Evolutionary conservation across 2,329 filamentous ascomycete genomes (phyloP).

Genomic region (Phyllosticta citribraziliensis): DNA sequence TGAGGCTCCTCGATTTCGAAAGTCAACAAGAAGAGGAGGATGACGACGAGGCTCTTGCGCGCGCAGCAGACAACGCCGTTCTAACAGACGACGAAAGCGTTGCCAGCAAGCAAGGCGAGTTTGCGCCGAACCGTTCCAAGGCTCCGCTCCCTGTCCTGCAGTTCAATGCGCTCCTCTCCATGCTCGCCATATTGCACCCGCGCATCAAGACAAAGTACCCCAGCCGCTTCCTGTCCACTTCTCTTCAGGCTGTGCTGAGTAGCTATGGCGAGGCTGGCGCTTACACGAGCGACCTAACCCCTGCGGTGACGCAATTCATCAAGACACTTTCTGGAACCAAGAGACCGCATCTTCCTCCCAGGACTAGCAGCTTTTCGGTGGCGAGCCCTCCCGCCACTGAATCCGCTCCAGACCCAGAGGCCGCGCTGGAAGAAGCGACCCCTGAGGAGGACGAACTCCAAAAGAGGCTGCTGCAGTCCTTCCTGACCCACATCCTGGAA

Average conservation of each 20-base stretch:
- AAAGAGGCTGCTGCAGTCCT: constrained; percentile 58
- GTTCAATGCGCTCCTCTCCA: constrained; percentile 60
- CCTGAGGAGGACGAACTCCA: constrained; percentile 52
- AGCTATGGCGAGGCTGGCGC: constrained; percentile 51
- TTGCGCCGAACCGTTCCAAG: constrained; percentile 20
- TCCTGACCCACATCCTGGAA: constrained; percentile 68
- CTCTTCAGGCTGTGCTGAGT: constrained; percentile 60
- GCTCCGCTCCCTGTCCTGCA: constrained; percentile 38
- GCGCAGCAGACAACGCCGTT: constrained; percentile 13
- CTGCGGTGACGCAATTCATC: constrained; percentile 59
- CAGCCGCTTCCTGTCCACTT: constrained; percentile 67
- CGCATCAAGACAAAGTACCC: constrained; percentile 69
- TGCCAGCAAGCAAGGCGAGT: constrained; percentile 18
- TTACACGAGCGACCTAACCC: constrained; percentile 54
- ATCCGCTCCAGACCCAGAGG: constrained; percentile 48
- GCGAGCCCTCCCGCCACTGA: constrained; percentile 17
- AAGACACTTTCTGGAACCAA: constrained; percentile 59
- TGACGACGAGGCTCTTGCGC: constrained; percentile 13
- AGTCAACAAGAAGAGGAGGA: constrained; percentile 30
- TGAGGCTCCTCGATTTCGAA: constrained; percentile 50
- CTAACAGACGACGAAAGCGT: constrained; percentile 7
- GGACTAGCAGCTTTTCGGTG: constrained; percentile 42
- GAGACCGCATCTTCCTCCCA: constrained; percentile 53
- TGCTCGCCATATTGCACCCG: constrained; percentile 63
- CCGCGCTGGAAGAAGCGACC: constrained; percentile 34